Percentiles rank a stretch among this genome's conserved stretches.
phyloP scores from a whole-genome alignment of 75 land plant genomes.

The Larix kaempferi region DNA sequence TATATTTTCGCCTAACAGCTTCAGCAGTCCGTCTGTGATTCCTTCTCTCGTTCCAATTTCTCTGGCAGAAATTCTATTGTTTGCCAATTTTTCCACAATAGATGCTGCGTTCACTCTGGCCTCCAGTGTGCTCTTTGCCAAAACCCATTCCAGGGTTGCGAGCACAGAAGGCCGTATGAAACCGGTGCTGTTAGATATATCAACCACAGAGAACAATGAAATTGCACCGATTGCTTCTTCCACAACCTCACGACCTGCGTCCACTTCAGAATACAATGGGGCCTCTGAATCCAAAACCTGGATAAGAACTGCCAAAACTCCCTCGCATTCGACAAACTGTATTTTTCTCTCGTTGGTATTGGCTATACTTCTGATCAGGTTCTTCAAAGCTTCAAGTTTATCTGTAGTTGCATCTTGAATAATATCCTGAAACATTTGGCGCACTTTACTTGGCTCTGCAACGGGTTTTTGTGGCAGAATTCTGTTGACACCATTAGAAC shows the following conservation, averaged over 20 bases:
- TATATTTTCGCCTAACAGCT: too few species aligned
- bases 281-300: background rate
- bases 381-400: too few species aligned
- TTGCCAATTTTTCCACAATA: too few species aligned
- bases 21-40: too few species aligned
- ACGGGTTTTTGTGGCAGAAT: too few species aligned
- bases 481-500: too few species aligned
- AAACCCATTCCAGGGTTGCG: background rate
- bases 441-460: too few species aligned
- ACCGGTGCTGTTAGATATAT: background rate
- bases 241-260: background rate
- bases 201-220: too few species aligned
- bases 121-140: background rate
- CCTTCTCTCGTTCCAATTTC: background rate
- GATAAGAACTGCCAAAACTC: background rate
- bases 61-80: background rate
- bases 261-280: background rate
- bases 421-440: too few species aligned
- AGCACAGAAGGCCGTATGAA: background rate
- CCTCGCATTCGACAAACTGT: background rate
- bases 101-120: conserved; percentile 5
- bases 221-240: too few species aligned
- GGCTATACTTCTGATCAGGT: too few species aligned
- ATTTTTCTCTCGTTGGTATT: background rate
- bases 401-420: too few species aligned